Evolutionary conservation across 2,329 filamentous ascomycete genomes (phyloP).

Genomic region (Monosporascus cannonballus): DNA sequence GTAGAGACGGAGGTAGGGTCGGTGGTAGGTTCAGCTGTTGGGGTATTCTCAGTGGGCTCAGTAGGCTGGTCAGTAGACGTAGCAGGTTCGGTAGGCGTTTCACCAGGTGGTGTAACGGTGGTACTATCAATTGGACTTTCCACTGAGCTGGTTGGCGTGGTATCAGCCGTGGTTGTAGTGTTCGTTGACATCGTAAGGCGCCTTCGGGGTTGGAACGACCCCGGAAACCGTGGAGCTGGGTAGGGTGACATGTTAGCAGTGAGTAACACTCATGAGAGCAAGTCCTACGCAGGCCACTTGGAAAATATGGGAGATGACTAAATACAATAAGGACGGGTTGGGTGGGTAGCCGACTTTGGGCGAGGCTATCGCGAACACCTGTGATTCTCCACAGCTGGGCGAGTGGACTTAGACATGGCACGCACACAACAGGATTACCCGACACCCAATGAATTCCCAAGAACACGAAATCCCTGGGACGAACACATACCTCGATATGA

Average conservation of each 20-base stretch:
- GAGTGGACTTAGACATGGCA: no score
- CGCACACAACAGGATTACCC: no score
- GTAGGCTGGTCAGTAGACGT: not conserved
- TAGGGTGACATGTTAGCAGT: conserved; percentile 29
- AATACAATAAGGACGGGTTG: no score
- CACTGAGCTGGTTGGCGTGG: conserved; percentile 7
- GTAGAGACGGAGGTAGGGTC: not conserved
- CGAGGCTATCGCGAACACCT: no score
- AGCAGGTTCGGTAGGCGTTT: conserved; percentile 3
- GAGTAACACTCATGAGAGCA: not conserved
- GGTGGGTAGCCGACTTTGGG: no score
- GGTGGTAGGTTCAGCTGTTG: not conserved
- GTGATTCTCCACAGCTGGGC: no score
- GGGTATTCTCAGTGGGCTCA: not conserved
- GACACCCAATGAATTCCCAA: no score
- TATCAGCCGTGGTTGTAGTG: conserved; percentile 16
- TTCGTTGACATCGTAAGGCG: conserved; percentile 29
- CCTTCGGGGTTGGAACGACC: conserved; percentile 9
- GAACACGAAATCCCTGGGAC: no score
- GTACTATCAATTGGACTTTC: conserved; percentile 4
- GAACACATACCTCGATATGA: not conserved
- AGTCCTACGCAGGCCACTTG: not conserved
- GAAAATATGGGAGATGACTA: not conserved
- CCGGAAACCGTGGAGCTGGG: not conserved
- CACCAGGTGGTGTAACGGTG: no score